Evolutionary conservation across 495 filamentous ascomycete genomes (phyloP).

Genomic region (Talaromyces ruber): DNA sequence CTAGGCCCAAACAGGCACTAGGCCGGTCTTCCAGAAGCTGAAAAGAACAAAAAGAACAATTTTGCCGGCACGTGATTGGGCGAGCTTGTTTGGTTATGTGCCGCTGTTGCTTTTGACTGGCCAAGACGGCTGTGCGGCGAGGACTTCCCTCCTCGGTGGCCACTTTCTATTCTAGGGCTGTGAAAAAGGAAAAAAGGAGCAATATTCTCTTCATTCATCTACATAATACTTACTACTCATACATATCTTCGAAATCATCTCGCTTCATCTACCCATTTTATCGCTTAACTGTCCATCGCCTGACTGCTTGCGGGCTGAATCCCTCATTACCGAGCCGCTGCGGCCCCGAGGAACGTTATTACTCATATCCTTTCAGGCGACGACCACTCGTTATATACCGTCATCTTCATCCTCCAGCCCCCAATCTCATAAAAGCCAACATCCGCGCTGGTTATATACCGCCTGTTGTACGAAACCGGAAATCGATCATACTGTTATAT

Average conservation of each 20-base stretch:
- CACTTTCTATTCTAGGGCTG: not conserved
- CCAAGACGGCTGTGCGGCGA: not conserved
- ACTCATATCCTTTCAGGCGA: not conserved
- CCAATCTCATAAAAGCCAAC: not conserved
- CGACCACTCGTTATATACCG: not conserved
- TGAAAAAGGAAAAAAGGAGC: not conserved
- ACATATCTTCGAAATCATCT: not conserved
- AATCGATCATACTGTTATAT: not conserved
- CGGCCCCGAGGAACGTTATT: not conserved
- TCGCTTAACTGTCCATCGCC: not conserved
- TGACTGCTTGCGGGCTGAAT: not conserved
- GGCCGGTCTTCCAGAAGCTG: conserved; percentile 2
- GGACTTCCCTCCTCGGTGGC: not conserved
- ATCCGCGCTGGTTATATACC: not conserved
- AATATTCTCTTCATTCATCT: too few species aligned
- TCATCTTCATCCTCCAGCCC: conserved; percentile 1
- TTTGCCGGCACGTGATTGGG: not conserved
- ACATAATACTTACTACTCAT: not conserved
- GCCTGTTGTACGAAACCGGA: not conserved
- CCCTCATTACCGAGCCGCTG: not conserved
- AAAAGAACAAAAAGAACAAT: conserved; percentile 3
- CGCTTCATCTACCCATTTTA: not conserved
- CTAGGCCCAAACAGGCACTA: not conserved
- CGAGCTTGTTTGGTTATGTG: not conserved
- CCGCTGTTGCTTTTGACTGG: not conserved